Base-by-base conservation (phyloP, 106 monocot species). In the Triglochin maritima region DNA sequence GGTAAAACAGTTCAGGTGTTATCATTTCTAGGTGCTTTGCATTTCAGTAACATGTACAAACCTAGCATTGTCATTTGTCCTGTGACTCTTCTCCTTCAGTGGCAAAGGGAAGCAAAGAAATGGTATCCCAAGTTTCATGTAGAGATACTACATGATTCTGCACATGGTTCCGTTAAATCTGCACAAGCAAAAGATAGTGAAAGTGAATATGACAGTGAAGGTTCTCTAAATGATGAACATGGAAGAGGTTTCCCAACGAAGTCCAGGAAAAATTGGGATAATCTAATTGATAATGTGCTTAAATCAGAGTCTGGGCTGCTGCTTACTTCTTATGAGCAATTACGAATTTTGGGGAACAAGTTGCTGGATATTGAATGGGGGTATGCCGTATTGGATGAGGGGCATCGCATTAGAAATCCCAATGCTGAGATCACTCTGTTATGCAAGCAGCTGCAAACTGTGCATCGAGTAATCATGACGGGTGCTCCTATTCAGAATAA, bases 401-500 rank as follows among this genome's bases (percentile, higher is more conserved):
- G 96, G 49, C 96, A 98, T 60, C 82, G 91, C 42, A 91, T 98
- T 7, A 79, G 96, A 77, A 98, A 98, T 42, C 96, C 96, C 43
- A 91, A 98, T 79, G 96, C 91, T 8, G 96, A 98, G 11, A 57
- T 98, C 54, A 98, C 96, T 61, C 62, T 92, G 14, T 80, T 88
- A 47, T 91, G 96, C 72, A 98, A 98, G 66, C 90, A 92, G 73
- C 80, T 98, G 4, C 91, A 88, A 66, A 98, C 96, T 10, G 88
- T 88, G 63, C 96, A 91, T 58, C 75, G 96, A 13, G 81, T 98
- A 64, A 98, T 98, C 61, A 98, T 98, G 96, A 91, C 91, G 0
- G 96, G 96, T 50, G 91, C 96, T 56, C 96, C 96, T 51, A 88
- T 98, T 74, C 95, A 98, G 71, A 98, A 98, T 69, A 91, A 98